These are phyloP conservation scores for Aspergillus melleus DNA, from an alignment of 2,329 filamentous ascomycete species.

Conservation along the genomic window DNA sequence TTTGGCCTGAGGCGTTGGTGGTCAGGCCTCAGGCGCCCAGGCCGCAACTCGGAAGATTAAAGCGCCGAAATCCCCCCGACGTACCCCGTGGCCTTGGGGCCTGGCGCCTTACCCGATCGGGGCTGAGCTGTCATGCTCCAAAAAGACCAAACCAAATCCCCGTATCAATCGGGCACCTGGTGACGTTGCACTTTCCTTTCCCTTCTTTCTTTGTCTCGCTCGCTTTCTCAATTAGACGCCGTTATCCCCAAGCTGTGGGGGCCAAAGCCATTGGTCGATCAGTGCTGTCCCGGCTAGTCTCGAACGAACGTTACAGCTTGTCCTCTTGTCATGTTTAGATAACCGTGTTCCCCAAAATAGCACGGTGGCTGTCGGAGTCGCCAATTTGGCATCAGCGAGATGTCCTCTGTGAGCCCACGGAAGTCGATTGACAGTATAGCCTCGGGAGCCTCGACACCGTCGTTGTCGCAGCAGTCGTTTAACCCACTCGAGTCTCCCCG, in stretches of 20 bases:
- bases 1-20: slow-evolving; percentile 19
- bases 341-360: slow-evolving; percentile 26
- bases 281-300: slow-evolving; percentile 6
- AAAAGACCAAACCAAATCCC: slow-evolving; percentile 23
- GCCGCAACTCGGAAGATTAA: slow-evolving; percentile 10
- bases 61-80: slow-evolving; percentile 7
- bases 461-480: slow-evolving; percentile 51
- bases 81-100: slow-evolving; percentile 5
- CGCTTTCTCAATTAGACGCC: slow-evolving; percentile 3
- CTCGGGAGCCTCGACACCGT: slow-evolving; percentile 53
- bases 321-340: slow-evolving; percentile 39
- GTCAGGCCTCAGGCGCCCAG: not conserved
- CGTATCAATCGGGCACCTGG: slow-evolving; percentile 20
- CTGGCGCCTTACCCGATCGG: slow-evolving; percentile 31
- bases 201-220: slow-evolving; percentile 1
- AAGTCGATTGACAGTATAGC: slow-evolving; percentile 67
- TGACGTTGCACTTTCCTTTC: slow-evolving; percentile 15
- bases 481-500: slow-evolving; percentile 40
- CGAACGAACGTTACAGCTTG: slow-evolving; percentile 10
- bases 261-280: not conserved
- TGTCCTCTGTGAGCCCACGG: slow-evolving; percentile 62
- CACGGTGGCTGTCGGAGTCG: slow-evolving; percentile 35
- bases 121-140: slow-evolving; percentile 23
- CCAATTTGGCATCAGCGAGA: slow-evolving; percentile 46
- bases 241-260: not conserved